These are phyloP conservation scores for Calonectria hongkongensis DNA, from an alignment of 2,329 filamentous ascomycete species.

Conservation along the genomic window DNA sequence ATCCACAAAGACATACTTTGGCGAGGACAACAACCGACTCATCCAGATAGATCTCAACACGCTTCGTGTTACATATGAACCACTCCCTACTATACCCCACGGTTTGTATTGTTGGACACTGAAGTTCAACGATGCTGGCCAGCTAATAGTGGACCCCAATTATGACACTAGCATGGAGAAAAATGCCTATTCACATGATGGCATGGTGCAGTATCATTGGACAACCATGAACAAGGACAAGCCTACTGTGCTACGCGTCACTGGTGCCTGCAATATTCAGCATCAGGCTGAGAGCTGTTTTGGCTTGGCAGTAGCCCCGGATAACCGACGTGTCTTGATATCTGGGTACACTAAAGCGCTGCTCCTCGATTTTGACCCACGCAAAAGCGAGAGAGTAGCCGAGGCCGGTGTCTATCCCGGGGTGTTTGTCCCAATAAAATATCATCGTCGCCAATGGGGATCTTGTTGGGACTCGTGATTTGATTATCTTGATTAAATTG, in stretches of 20 bases:
- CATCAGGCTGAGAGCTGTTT: slow-evolving; percentile 22
- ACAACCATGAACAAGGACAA: not conserved
- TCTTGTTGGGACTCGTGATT: slow-evolving; percentile 7
- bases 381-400: not conserved
- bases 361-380: slow-evolving; percentile 5
- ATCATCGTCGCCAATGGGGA: slow-evolving; percentile 7
- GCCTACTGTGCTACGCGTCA: not conserved
- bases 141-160: not conserved
- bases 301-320: not conserved
- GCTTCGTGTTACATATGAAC: not conserved
- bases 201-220: slow-evolving; percentile 15
- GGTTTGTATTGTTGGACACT: not conserved
- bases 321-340: not conserved
- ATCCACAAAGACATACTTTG: not conserved
- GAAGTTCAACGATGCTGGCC: slow-evolving; percentile 11
- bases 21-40: not conserved
- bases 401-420: not conserved
- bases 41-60: slow-evolving; percentile 17
- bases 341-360: slow-evolving; percentile 7
- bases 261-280: not conserved
- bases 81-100: not conserved
- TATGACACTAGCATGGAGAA: not conserved
- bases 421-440: not conserved
- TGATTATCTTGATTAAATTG: too few species aligned
- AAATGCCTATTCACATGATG: not conserved